These are phyloP conservation scores for Piper betle DNA, from an alignment of 164 flowering plant species.

Conservation along the genomic window DNA sequence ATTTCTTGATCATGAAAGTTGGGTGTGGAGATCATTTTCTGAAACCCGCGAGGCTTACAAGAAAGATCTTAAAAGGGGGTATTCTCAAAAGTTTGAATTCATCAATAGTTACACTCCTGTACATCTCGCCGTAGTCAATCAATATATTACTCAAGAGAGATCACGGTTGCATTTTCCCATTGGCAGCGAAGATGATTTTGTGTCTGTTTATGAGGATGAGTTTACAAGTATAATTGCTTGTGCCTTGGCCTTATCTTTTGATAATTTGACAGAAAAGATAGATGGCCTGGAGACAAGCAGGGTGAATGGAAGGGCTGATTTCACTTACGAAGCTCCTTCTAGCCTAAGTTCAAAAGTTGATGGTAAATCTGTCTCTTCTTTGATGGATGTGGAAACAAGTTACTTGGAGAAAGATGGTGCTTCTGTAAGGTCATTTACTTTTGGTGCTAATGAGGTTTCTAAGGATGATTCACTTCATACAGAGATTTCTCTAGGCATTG, in stretches of 20 bases:
- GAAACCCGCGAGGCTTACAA: slow-evolving; percentile 36
- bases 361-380: slow-evolving; percentile 19
- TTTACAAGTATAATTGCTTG: slow-evolving; percentile 78
- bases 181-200: slow-evolving; percentile 34
- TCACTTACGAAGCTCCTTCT: slow-evolving; percentile 14
- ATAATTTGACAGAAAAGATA: slow-evolving; percentile 15
- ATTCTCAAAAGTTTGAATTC: slow-evolving; percentile 36
- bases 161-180: slow-evolving; percentile 56
- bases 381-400: slow-evolving; percentile 31
- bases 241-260: slow-evolving; percentile 52
- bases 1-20: slow-evolving; percentile 24
- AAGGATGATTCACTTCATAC: slow-evolving; percentile 38
- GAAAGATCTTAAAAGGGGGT: slow-evolving; percentile 35
- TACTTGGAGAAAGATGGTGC: slow-evolving; percentile 19
- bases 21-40: slow-evolving; percentile 62
- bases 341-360: slow-evolving; percentile 25
- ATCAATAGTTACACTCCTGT: slow-evolving; percentile 20
- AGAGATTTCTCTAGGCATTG: slow-evolving; percentile 45
- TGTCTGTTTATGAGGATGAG: slow-evolving; percentile 73
- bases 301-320: slow-evolving; percentile 15
- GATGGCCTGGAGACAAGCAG: slow-evolving; percentile 15
- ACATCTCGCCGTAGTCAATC: slow-evolving; percentile 23
- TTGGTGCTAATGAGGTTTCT: slow-evolving; percentile 48
- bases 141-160: slow-evolving; percentile 48
- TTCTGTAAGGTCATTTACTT: slow-evolving; percentile 34